phyloP scores from a whole-genome alignment of 306 rosid species.

The Vachellia pachyceras region DNA sequence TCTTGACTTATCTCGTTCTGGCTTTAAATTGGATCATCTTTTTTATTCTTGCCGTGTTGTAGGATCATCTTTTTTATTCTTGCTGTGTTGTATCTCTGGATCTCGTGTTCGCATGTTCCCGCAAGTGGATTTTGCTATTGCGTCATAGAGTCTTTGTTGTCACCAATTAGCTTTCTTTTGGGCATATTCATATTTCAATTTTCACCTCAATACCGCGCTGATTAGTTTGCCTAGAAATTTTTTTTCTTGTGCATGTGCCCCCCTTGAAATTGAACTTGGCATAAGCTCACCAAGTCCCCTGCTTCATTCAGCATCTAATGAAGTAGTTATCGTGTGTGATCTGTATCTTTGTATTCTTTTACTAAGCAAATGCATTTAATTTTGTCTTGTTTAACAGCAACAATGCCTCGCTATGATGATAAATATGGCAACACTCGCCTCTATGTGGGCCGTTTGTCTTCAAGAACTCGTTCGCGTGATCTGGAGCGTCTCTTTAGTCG shows the following conservation, averaged over 20 bases:
- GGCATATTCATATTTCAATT: not conserved
- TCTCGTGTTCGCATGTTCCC: not conserved
- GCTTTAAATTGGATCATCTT: not conserved
- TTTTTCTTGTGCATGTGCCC: not conserved
- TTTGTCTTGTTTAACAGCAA: slow-evolving; percentile 30
- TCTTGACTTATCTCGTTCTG: not conserved
- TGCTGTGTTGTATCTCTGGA: not conserved
- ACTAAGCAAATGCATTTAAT: not conserved
- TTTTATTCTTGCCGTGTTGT: not conserved
- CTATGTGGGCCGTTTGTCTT: slow-evolving; percentile 77
- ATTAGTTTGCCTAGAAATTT: not conserved
- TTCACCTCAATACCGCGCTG: not conserved
- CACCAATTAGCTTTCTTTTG: not conserved
- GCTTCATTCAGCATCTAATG: not conserved
- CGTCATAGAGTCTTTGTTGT: not conserved
- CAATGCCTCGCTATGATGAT: slow-evolving; percentile 86
- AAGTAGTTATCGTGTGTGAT: not conserved
- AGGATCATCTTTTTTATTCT: no score
- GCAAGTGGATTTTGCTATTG: not conserved
- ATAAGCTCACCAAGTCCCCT: no score
- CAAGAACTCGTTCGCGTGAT: slow-evolving; percentile 74
- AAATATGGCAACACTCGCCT: slow-evolving; percentile 71
- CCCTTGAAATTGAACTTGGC: not conserved
- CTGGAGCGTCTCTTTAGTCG: slow-evolving; percentile 67
- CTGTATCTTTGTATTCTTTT: not conserved